Evolutionary conservation across 2,329 filamentous ascomycete genomes (phyloP), one percentile per base, ranked within the genome.

Genomic region (Alternaria rosae): DNA sequence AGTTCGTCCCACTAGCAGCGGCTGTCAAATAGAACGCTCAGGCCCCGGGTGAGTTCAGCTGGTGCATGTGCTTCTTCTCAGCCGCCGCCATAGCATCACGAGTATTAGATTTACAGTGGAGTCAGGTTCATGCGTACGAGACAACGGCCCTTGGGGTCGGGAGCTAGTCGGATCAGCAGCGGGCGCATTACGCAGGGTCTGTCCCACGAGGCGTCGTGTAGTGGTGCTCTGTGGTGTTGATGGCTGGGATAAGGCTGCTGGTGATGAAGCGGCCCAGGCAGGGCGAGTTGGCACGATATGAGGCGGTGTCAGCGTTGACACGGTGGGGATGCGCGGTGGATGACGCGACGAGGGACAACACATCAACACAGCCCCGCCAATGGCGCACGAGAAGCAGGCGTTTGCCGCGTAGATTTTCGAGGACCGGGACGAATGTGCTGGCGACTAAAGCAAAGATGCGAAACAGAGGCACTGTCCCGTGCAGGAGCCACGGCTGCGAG

Each of bases 281-380:
- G 60, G 60, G 60, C 55, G 52, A 52, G 44, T 42, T 38, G 45
- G 35, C 28, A 20, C 21, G 42, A 25, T 32, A 51, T 42, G 54
- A 54, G 56, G 56, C 38, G 38, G 41, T 53, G 47, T 53, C 47
- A 23, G 23, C 28, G 48, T 15, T 54, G 48, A 26, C 43, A 28
- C 38, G 47, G 65, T 59, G 62, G 61, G 35, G 23, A 38, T 28
- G 57, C 56, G 68, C 64, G 62, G 66, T 65, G 61, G 68, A 70
- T 70, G 69, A 70, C 67, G 70, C 68, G 62, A 67, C 61, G 25
- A 58, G 62, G 64, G 68, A 68, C 70, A 73, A 66, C 70, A 69
- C 70, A 73, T 70, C 68, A 57, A 47, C 17, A 13, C 26, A 10
- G 23, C 23, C 44, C 48, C 57, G 57, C 67, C 67, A 70, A 71